Conservation (phyloP, 2,329 filamentous ascomycete species). For the Aspergillus caelatus region DNA sequence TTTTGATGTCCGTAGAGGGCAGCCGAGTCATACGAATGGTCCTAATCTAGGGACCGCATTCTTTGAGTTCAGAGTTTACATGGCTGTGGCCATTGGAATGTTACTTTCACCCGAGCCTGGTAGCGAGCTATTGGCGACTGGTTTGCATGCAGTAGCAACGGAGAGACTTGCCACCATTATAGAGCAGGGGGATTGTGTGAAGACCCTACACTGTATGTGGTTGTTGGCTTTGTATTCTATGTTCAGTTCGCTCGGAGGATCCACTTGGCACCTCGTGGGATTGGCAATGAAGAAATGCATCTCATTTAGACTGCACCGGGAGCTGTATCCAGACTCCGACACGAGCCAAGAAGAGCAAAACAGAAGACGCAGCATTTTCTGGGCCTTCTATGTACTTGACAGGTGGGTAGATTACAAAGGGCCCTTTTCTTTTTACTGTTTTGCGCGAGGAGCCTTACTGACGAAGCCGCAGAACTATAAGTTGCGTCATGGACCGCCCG, state of each 20-base stretch:
- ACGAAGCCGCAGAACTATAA: background rate
- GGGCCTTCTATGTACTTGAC: background rate
- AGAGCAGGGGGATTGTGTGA: background rate
- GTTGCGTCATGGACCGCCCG: background rate
- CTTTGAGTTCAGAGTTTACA: background rate
- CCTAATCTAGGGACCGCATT: background rate
- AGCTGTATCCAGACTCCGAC: slow-evolving; percentile 12
- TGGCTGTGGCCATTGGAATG: background rate
- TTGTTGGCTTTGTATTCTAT: slow-evolving; percentile 15
- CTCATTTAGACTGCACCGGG: slow-evolving; percentile 30
- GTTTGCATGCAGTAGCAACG: background rate
- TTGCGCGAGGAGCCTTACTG: background rate
- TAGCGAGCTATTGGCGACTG: background rate
- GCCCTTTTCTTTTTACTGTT: background rate
- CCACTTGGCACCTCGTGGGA: slow-evolving; percentile 34
- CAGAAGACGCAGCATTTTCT: background rate
- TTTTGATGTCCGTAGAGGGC: background rate
- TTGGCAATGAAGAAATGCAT: slow-evolving; percentile 35
- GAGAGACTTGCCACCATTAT: background rate
- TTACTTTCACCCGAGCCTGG: background rate
- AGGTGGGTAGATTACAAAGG: background rate
- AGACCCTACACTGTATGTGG: background rate
- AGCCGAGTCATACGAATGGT: background rate
- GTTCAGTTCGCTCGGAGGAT: slow-evolving; percentile 27
- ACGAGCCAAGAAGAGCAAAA: slow-evolving; percentile 10